Base-by-base conservation (phyloP, 1,284 basidiomycete genomes). In the Pseudozyma sp. region DNA sequence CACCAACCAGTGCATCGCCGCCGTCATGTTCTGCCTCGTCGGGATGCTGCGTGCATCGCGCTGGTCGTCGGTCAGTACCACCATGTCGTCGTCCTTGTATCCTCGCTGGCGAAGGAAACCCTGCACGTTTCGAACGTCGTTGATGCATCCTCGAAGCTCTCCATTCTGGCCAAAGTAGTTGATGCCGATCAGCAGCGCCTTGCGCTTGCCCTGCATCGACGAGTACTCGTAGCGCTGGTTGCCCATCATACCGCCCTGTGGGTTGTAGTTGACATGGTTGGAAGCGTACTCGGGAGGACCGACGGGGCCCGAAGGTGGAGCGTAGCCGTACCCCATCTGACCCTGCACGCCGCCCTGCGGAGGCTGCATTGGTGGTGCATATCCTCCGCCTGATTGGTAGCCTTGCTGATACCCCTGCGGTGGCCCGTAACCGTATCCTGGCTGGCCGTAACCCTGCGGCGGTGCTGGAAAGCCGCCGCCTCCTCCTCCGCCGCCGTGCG, bases 1-100 rank as follows among this genome's bases (percentile, higher is more conserved):
- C 11, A 84, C 80, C 47, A 84, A 65, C 83, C 83, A 84, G 61
- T 84, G 73, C 81, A 84, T 84, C 31, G 83, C 83, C 13, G 79
- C 79, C 31, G 78, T 81, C 69, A 84, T 84, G 79, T 84, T 84
- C 37, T 77, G 78, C 7, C 83, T 68, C 29, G 83, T 84, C 2
- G 83, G 83, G 34, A 81, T 77, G 44, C 81, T 82, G 47, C 80
- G 75, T 34, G 69, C 54, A 52, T 84, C 77, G 14, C 64, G 52
- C 39, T 75, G 63, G 43, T 76, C 74, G 45, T 84, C 83, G n/a
- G 81, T 82, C 10, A 84, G 63, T 13, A 84, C 64, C 35, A 84
- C 83, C 81, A 84, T 84, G 62, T 84, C 83, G 39, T 84, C 81
- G 30, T 72, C 67, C 58, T 78, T 73, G 75, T 84, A 84, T 17